Evolutionary conservation across 352 stramenopile genomes (phyloP), one percentile per base, ranked within the genome.

Genomic region (Pythium sp.): DNA sequence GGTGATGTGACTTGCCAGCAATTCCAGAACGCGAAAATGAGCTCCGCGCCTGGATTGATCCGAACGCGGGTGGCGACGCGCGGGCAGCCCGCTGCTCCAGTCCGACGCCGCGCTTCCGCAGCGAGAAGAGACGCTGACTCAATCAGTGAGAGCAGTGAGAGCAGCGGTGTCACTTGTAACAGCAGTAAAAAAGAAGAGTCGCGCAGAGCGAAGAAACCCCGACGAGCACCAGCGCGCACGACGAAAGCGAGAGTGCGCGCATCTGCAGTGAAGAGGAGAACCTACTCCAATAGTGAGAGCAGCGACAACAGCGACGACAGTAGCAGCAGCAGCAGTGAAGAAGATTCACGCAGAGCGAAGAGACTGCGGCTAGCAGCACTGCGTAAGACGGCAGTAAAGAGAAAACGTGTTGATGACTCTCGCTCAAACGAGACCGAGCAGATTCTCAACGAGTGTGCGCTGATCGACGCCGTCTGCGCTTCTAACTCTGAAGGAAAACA

Each of bases 381-480:
- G 43, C 43, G 43, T 1, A 51, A 51, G 2, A 24, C 18, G 12
- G 28, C 2, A 28, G 5, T 11, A 28, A 34, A 57, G 51, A 14
- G 26, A 28, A 41, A 58, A 7, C 43, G 43, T n/a, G n/a, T 8
- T 3, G 54, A 22, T n/a, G 54, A 41, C 5, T 5, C 22, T 32
- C 14, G 12, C 1, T 41, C 55, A 3, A 30, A 18, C 18, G 55
- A 60, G 15, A 34, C 30, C 18, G n/a, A 60, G 34, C 58, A 64
- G 58, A n/a, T 64, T 8, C 24, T 38, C 26, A n/a, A 43, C 6
- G 41, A 65, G n/a, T 55, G 58, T 34, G 58, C 24, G 41, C 14
- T 64, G 20, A 64, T 64, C 38, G 58, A 64, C 20, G 58, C 58
- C 34, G 59, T 47, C 2, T 65, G 59, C 6, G 59, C 26, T 24